Evolutionary conservation across 805 yeast genomes (phyloP), one percentile per base, ranked within the genome.

Genomic region (Teunomyces aglyptinius): DNA sequence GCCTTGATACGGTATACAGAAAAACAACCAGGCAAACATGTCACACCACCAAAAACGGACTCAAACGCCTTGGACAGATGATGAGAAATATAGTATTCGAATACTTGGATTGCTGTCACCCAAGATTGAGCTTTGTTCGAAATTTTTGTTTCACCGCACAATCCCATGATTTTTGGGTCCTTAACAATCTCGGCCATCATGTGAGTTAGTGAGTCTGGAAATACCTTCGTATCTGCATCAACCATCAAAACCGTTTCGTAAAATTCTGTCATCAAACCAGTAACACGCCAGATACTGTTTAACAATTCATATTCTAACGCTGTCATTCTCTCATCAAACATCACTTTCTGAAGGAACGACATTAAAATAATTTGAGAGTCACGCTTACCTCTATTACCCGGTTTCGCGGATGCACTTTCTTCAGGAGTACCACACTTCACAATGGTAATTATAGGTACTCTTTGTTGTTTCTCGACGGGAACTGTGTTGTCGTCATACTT

Each of bases 331-430:
- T 91, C 97, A 65, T 90, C 91, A 65, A 88, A 89, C 57, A 91
- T 88, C 15, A 90, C 78, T 56, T 82, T 85, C 67, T 90, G 96
- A 59, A 90, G 75, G 66, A 90, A 90, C 0, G 92, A 83, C 97
- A 90, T 90, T 57, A 90, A 72, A 50, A 90, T 84, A 49, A 90
- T 83, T 65, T 90, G 97, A 18, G 97, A 88, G 62, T 90, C 97
- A 70, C 97, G 86, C 66, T 90, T 90, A 68, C 97, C 97, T 75
- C 97, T 83, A 64, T 90, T 90, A 55, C 97, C 97, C 4, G 96
- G 96, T 60, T 72, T 72, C 16, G 76, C 62, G 3, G 84, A 73
- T 11, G 77, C 75, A 27, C 80, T 83, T 63, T 89, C 96, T 18
- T 75, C 83, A 10, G 89, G 89, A 0, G 96, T 85, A 49, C 97